Base-by-base conservation (phyloP, 495 filamentous ascomycete species). In the Articulospora tetracladia region DNA sequence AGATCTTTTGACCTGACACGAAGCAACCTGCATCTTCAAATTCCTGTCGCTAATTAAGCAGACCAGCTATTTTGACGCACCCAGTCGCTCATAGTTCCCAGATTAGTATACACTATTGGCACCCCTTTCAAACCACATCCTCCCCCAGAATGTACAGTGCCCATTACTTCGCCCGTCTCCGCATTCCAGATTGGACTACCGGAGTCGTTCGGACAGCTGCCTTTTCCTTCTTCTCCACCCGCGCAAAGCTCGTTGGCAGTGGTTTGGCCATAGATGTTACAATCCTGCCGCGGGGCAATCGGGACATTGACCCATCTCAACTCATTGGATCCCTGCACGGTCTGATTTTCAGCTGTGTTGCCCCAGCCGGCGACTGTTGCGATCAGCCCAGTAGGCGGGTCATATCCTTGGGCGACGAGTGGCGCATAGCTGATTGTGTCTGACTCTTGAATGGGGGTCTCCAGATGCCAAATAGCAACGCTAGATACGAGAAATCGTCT, bases 281-380 rank as follows among this genome's bases (percentile, higher is more conserved):
- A 63, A 46, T 30, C 48, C 13, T 56, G 19, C 32, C 61, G 61
- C 17, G 55, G 20, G 44, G 54, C 36, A 27, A 59, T 57, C 48
- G 61, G 61, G 32, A 63, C 49, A 44, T 50, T 59, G 25, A 63
- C 61, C 61, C 58, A 59, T 51, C 50, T 63, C 48, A 63, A 53
- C 19, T 36, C 27, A 24, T 52, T n/a, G 10, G 55, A 54, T 32
- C 55, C 55, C 26, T 59, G 20, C 17, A 53, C 50, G 22, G 44
- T 50, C 27, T 39, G 34, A 53, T 32, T 44, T 30, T 59, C 55
- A 53, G 32, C 47, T 25, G 61, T 59, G 48, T 46, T 52, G 11
- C 56, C 61, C 61, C 61, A 63, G 47, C 61, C 61, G 41, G 56
- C 61, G 30, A 48, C 47, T 36, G 51, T 63, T 6, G 52, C 26